These are phyloP conservation scores for Scalesia atractyloides DNA, from an alignment of 129 eudicot genomes.

Conservation along the genomic window DNA sequence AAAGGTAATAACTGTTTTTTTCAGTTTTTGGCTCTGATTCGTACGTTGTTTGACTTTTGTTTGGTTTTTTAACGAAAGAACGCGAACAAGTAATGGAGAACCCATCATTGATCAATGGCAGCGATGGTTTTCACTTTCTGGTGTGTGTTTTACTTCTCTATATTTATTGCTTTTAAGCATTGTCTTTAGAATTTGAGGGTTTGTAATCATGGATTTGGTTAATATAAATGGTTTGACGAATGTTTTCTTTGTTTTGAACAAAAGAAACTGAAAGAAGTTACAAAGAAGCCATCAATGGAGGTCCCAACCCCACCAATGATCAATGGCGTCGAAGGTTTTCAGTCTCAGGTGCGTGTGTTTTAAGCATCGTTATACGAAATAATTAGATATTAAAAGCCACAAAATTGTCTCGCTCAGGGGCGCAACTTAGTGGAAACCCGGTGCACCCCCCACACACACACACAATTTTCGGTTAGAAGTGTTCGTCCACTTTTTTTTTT, in stretches of 20 bases:
- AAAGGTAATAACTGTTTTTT: constrained; percentile 30
- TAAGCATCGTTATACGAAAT: not conserved
- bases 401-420: no score
- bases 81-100: not conserved
- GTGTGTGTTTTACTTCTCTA: constrained; percentile 27
- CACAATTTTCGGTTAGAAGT: no score
- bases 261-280: constrained; percentile 43
- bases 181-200: no score
- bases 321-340: constrained; percentile 28
- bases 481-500: no score
- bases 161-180: no score
- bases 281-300: constrained; percentile 53
- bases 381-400: not conserved
- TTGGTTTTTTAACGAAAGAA: constrained; percentile 33
- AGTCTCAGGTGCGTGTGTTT: constrained; percentile 39
- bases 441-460: no score
- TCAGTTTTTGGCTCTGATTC: constrained; percentile 4
- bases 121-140: constrained; percentile 29
- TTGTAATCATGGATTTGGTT: no score
- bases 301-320: constrained; percentile 17
- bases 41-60: not conserved
- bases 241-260: not conserved
- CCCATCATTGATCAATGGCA: constrained; percentile 30
- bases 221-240: no score
- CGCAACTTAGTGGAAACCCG: no score